Percentiles rank a stretch among this genome's conserved stretches.
Evolutionary conservation across 345 rosid species (phyloP).

Genomic region (Xanthoceras sorbifolium): DNA sequence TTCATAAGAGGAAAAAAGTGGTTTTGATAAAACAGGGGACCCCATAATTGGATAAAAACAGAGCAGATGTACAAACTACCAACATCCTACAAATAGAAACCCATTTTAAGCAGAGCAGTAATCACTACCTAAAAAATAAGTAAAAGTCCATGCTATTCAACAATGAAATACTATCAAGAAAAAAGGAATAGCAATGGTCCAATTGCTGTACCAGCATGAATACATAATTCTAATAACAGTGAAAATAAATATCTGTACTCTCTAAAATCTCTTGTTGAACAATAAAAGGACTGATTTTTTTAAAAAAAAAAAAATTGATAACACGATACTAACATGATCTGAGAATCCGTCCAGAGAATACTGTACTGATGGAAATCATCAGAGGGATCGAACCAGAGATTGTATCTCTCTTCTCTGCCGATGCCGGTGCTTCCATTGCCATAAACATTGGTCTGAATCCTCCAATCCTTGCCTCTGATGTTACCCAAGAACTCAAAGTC

Average conservation of each 20-base stretch:
- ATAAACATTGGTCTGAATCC: constrained; percentile 94
- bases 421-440: constrained; percentile 90
- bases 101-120: constrained; percentile 18
- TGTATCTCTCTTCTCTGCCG: constrained; percentile 95
- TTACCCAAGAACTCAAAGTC: constrained; percentile 99
- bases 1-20: constrained; percentile 17
- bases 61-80: constrained; percentile 12
- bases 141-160: constrained; percentile 7
- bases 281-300: no score
- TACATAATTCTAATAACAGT: no score
- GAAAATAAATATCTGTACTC: no score
- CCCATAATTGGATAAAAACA: constrained; percentile 27
- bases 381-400: constrained; percentile 97
- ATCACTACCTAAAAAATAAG: constrained; percentile 25
- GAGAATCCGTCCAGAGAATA: constrained; percentile 91
- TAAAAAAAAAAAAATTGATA: neutral
- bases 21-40: constrained; percentile 30
- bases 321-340: constrained; percentile 65
- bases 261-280: no score
- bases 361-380: constrained; percentile 92
- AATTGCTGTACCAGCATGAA: no score
- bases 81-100: constrained; percentile 27
- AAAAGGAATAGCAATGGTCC: no score
- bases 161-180: no score
- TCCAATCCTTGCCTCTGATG: constrained; percentile 97